Evolutionary conservation across 495 filamentous ascomycete species (phyloP), one percentile per base, ranked within the genome.

Genomic region (Talaromyces nanjingensis): DNA sequence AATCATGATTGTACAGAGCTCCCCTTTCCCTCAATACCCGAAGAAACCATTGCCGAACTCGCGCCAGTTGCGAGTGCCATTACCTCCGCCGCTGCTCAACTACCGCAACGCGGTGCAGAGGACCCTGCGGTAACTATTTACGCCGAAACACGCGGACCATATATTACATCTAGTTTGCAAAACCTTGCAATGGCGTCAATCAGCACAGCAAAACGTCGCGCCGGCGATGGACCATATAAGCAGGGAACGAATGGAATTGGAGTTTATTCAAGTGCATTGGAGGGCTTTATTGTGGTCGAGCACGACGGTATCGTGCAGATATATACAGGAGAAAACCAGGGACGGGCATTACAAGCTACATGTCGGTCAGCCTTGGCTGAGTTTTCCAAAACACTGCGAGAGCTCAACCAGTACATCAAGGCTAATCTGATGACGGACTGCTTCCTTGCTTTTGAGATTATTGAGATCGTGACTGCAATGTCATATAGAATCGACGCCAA

Each of bases 371-470:
- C 92, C 29, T 83, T 98, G 68, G 81, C 83, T 1, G 91, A 96
- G 65, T 89, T 97, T 70, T 85, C 89, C 27, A 86, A 91, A 68
- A 97, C 96, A 0, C 75, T 99, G 29, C 85, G 87, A 12, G 94
- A 97, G 67, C 80, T 99, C 25, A 96, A 98, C 73, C 81, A 84
- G 39, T 92, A 97, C 71, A 92, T 98, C 72, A 89, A 89, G 71
- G 72, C 83, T 33, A 92, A 97, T 70, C 79, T 97, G 47, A 87
- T 85, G 68, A 98, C 92, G 1, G 94, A 99, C 74, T 97, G 96
- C 76, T 99, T 90, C 72, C 83, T 99, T 25, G 92, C 92, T 4
- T 99, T 96, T 71, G 94, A 99, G 71, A 92, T 98, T 61, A 89
- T 96, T 53, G 93, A 96, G 68, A 91, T 96, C 64, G 89, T 99